Evolutionary conservation across 2,329 filamentous ascomycete species (phyloP), one percentile per base, ranked within the genome.

Genomic region (Rachicladosporium sp.): DNA sequence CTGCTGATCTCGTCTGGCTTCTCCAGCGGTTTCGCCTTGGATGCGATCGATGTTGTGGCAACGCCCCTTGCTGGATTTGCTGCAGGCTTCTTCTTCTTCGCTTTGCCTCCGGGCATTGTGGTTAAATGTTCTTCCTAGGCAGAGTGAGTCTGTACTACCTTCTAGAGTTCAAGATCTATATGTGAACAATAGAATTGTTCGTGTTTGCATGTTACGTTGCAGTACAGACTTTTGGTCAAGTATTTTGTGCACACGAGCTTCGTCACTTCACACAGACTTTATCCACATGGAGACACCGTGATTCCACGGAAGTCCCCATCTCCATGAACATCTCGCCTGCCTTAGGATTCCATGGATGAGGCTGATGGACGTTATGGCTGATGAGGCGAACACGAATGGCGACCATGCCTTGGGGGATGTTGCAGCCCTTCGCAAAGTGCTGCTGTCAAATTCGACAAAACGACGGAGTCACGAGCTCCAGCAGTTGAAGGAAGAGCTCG

Each of bases 11-110:
- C 47, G 19, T 52, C 50, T 11, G 43, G 47, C 43, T 46, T 47
- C 35, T 63, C 56, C 15, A 19, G 15, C 34, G 74, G 69, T 57
- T 84, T 73, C 6, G 78, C 71, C 57, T 83, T 73, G 5, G 77
- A 71, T 33, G 87, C 85, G 43, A 93, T 74, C 1, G 89, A 96
- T 9, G 85, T 93, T 4, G 91, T 98, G 48, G 89, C 86, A 65
- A 95, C 93, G 11, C 88, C 91, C 60, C 91, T 74, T 31, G 87
- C 86, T 43, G 88, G 85, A 62, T 95, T 96, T 27, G 80, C 76
- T 19, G 76, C 75, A 40, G 82, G 73, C 73, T 95, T 96, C 70
- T 86, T 93, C 68, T 95, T 94, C 67, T 93, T 94, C 63, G 5
- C 15, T 19, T 19, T 19, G 15, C 11, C 33, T 6, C 45, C 52